These are phyloP conservation scores for Aspergillus uvarum DNA, from an alignment of 2,329 filamentous ascomycete genomes.

Conservation along the genomic window DNA sequence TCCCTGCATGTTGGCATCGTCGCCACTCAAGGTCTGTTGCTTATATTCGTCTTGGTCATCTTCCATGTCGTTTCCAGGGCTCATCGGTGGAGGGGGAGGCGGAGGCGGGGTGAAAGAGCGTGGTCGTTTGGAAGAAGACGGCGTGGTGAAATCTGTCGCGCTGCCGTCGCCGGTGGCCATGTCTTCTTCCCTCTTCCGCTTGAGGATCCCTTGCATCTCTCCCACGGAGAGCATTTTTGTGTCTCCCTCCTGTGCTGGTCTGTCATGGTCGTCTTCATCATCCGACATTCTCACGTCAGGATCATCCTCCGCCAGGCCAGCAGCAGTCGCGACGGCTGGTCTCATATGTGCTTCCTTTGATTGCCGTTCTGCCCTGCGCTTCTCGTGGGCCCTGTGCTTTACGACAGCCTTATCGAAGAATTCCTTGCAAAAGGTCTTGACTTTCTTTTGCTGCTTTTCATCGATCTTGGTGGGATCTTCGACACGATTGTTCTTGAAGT, in stretches of 20 bases:
- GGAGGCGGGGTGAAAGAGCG: slow-evolving; percentile 45
- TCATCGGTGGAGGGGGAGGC: slow-evolving; percentile 35
- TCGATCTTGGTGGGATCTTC: slow-evolving; percentile 74
- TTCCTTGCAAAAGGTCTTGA: slow-evolving; percentile 79
- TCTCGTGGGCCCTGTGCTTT: slow-evolving; percentile 70
- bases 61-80: slow-evolving; percentile 13
- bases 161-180: slow-evolving; percentile 28
- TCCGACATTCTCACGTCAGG: slow-evolving; percentile 44
- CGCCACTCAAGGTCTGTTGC: slow-evolving; percentile 21
- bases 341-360: slow-evolving; percentile 26
- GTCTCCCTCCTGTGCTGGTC: slow-evolving; percentile 12
- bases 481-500: slow-evolving; percentile 88
- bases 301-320: slow-evolving; percentile 17
- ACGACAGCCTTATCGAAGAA: slow-evolving; percentile 83
- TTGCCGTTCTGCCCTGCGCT: slow-evolving; percentile 57
- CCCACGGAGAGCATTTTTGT: slow-evolving; percentile 2
- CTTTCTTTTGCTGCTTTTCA: slow-evolving; percentile 74
- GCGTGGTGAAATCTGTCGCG: slow-evolving; percentile 36
- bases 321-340: slow-evolving; percentile 26
- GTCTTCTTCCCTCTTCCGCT: slow-evolving; percentile 64
- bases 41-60: slow-evolving; percentile 12
- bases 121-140: slow-evolving; percentile 58
- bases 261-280: slow-evolving; percentile 33
- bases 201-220: slow-evolving; percentile 33
- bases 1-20: slow-evolving; percentile 21